Evolutionary conservation across 2,329 filamentous ascomycete genomes (phyloP), one percentile per base, ranked within the genome.

Genomic region (Pseudogymnoascus sp.): DNA sequence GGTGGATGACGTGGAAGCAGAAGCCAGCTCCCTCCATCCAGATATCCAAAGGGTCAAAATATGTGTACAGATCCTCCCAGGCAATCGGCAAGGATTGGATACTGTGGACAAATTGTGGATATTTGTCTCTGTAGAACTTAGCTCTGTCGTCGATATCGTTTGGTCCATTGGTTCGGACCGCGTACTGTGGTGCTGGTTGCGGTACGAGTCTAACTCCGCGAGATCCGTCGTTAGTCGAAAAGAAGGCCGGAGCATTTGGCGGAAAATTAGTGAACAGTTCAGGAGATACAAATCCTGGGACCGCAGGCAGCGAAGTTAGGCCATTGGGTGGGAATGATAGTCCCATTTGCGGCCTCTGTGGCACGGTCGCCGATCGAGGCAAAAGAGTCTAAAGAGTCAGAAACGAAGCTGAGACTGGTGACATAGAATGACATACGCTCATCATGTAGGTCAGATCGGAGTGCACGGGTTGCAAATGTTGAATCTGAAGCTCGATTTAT

Each of bases 31-130:
- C 66, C 15, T 73, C 64, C 30, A 66, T 57, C 38, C 64, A 67
- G 11, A 72, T 64, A 62, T 73, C 72, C 30, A 67, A 65, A 4
- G 65, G 65, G 65, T 74, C 72, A 61, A 71, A 74, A 59, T 70
- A 73, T 7, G 66, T 37, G 60, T 72, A 68, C 2, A 72, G 64
- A 58, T 68, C 64, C n/a, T 64, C 43, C 66, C 67, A 70, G 9
- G 50, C n/a, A 4, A 59, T 60, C 11, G 64, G 63, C 9, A 59
- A 53, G 67, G 58, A 9, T 37, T 12, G 12, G 62, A 57, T 12
- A 62, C 60, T 20, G 65, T 30, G 4, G 38, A 39, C 47, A 35
- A 38, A 38, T 12, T 50, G 58, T 6, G 64, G 67, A 30, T 65
- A 67, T 30, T 8, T 63, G 22, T 33, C 58, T 43, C n/a, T 66